Evolutionary conservation across 305 asterid genomes (phyloP), one percentile per base, ranked within the genome.

Genomic region (Petunia hybrid): DNA sequence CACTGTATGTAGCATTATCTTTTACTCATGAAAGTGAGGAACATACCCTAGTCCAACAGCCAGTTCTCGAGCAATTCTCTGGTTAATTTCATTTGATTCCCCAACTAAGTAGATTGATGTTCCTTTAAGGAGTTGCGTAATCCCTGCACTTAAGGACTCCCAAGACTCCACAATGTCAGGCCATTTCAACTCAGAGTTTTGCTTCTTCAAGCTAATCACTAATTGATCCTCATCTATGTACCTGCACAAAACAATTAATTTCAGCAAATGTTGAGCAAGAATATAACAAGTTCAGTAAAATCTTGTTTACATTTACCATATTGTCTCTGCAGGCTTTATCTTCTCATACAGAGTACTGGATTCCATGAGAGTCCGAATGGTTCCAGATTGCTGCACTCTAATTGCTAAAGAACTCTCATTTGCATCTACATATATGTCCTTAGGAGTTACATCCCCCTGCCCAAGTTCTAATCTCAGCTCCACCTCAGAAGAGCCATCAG

Each of bases 121-220:
- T 83, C 99, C 98, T 87, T 90, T 90, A 79, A 95, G 78, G 56
- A 95, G 92, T 84, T 92, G 93, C 41, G 74, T 22, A 67, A 93
- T 88, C 76, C 99, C 98, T 4, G 81, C 85, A 48, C 92, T 88
- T 81, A 95, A 89, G 46, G 99, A 93, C 86, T 92, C 97, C 99
- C 99, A 95, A 5, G 99, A 91, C 85, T 95, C 98, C 87, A 89
- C 87, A 67, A 95, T 91, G 88, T 95, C 99, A 8, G 97, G 99
- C 98, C 99, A 95, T 85, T 92, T 89, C 66, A 95, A 77, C 82
- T 87, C 89, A 1, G 94, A 88, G 76, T 93, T 91, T 86, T 90
- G 97, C 90, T 95, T 93, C 90, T 91, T 92, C 91, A 95, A 78
- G 90, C 82, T 93, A 76, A 95, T 90, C 31, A 93, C 97, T 83